phyloP scores from a whole-genome alignment of 2,329 filamentous ascomycete genomes.

The Fusarium sp. region DNA sequence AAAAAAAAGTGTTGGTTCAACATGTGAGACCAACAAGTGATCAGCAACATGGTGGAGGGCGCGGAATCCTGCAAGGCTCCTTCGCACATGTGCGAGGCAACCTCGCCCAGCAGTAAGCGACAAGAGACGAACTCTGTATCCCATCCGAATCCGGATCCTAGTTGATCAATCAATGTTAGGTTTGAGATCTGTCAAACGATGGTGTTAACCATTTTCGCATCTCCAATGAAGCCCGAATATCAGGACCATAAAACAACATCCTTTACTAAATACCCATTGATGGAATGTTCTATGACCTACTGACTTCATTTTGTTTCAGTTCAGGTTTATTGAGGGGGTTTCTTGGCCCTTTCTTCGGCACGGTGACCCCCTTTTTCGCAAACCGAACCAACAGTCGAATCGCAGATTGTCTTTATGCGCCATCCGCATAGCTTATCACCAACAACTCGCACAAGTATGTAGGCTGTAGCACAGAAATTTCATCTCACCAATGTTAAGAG shows the following conservation, averaged over 20 bases:
- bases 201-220: conserved; percentile 27
- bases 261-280: conserved; percentile 1
- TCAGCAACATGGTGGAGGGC: conserved; percentile 18
- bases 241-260: conserved; percentile 7
- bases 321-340: background rate
- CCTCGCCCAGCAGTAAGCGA: conserved; percentile 14
- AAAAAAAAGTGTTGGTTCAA: conserved; percentile 8
- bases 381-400: conserved; percentile 39
- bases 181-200: conserved; percentile 38
- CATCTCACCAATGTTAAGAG: conserved; percentile 9
- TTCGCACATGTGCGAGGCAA: conserved; percentile 17
- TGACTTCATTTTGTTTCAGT: conserved; percentile 13
- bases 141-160: conserved; percentile 23
- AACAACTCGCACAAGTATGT: conserved; percentile 36
- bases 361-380: conserved; percentile 19
- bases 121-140: conserved; percentile 11
- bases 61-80: conserved; percentile 17
- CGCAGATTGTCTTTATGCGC: conserved; percentile 29
- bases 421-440: conserved; percentile 41
- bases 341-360: conserved; percentile 14
- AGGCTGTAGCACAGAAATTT: conserved; percentile 18
- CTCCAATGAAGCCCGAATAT: conserved; percentile 6
- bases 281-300: conserved; percentile 7
- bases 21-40: conserved; percentile 26
- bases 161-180: conserved; percentile 14